phyloP scores from a whole-genome alignment of 2,329 filamentous ascomycete genomes.

The Stromatinia cepivora region DNA sequence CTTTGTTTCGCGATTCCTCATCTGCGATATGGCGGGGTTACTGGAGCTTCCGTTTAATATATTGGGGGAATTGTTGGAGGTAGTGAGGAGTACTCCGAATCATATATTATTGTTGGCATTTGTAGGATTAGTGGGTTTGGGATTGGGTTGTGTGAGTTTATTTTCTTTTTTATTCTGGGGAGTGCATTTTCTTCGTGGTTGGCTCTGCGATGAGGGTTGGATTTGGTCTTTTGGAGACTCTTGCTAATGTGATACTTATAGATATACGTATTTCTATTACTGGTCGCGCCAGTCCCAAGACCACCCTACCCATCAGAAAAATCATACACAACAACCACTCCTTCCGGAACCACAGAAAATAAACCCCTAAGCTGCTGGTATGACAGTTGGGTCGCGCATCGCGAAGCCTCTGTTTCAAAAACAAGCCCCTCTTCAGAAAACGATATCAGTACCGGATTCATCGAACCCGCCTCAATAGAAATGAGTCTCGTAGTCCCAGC shows the following conservation, averaged over 20 bases:
- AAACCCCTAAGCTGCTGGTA: constrained; percentile 81
- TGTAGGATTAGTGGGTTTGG: background rate
- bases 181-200: background rate
- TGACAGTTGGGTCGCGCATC: constrained; percentile 68
- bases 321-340: constrained; percentile 73
- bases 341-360: constrained; percentile 57
- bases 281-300: constrained; percentile 81
- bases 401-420: constrained; percentile 48
- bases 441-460: constrained; percentile 48
- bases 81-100: constrained; percentile 3
- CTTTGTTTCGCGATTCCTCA: too few species aligned
- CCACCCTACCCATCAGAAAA: constrained; percentile 75
- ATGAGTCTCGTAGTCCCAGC: constrained; percentile 92
- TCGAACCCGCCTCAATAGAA: constrained; percentile 76
- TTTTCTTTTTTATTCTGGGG: background rate
- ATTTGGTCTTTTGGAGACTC: background rate
- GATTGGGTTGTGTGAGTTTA: constrained; percentile 15
- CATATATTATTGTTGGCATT: constrained; percentile 7
- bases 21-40: constrained; percentile 12
- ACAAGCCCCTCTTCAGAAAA: constrained; percentile 29
- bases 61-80: constrained; percentile 2
- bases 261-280: constrained; percentile 67
- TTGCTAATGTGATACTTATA: constrained; percentile 38
- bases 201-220: background rate
- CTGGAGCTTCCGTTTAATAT: constrained; percentile 2